Percentiles rank a stretch among this genome's conserved stretches.
phyloP scores from a whole-genome alignment of 768 basidiomycete species.

The Asterophora lycoperdoides region DNA sequence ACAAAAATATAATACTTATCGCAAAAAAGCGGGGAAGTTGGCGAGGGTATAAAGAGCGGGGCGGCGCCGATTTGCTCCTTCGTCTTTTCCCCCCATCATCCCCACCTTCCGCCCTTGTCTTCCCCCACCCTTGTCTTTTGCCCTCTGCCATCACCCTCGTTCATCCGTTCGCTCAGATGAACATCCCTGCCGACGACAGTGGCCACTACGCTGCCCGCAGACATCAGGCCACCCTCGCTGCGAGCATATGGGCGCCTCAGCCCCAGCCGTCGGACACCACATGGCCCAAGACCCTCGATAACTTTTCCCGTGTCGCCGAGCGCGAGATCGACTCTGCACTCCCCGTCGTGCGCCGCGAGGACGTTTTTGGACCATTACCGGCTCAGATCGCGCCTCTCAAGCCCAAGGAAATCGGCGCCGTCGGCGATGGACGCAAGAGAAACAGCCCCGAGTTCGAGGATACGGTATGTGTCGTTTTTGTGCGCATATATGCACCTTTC shows the following conservation, averaged over 20 bases:
- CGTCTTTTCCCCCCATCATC: no score
- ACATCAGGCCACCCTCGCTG: conserved; percentile 36
- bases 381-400: conserved; percentile 21
- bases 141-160: no score
- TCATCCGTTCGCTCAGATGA: no score
- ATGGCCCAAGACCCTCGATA: conserved; percentile 66
- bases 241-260: conserved; percentile 82
- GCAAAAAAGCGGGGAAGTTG: no score
- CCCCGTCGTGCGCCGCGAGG: conserved; percentile 42
- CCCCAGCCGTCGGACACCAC: conserved; percentile 61
- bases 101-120: no score
- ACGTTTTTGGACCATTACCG: conserved; percentile 60
- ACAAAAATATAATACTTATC: no score
- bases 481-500: conserved; percentile 7
- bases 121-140: no score
- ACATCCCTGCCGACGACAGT: no score
- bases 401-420: conserved; percentile 59
- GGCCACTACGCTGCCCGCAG: conserved; percentile 28
- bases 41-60: no score
- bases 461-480: conserved; percentile 8
- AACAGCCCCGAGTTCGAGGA: conserved; percentile 46
- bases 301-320: conserved; percentile 53
- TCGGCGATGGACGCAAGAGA: conserved; percentile 77
- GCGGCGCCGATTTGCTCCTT: no score
- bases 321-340: conserved; percentile 24